phyloP scores from a whole-genome alignment of 257 asterid species.

The Solanum dulcamara region DNA sequence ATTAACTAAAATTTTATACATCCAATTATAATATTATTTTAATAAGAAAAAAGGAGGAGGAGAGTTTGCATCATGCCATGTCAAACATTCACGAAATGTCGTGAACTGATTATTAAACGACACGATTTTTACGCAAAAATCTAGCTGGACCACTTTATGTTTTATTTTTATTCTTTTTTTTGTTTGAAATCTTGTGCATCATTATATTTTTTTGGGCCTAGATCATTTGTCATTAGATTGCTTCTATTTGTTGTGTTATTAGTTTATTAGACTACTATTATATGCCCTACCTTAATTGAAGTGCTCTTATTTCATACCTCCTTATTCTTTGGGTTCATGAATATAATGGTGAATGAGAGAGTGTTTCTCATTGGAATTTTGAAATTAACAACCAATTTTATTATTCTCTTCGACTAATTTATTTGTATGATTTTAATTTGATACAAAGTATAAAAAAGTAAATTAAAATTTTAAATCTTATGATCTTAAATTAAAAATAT shows the following conservation, averaged over 20 bases:
- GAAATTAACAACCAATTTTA: neutral
- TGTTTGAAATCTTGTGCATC: neutral
- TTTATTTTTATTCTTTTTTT: neutral
- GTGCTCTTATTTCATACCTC: neutral
- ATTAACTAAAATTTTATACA: too few relatives aligned
- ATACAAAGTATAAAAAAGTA: neutral
- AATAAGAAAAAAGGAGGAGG: neutral
- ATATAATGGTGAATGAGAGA: neutral
- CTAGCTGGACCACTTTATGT: neutral
- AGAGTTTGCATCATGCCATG: neutral
- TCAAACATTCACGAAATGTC: neutral
- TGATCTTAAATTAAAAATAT: neutral
- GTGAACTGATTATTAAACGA: neutral
- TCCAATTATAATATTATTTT: neutral
- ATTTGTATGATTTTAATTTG: too few relatives aligned
- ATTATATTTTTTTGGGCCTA: neutral
- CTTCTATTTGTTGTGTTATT: neutral
- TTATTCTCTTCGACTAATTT: too few relatives aligned
- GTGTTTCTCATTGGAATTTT: neutral
- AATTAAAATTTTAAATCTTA: fast-evolving
- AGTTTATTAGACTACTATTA: neutral
- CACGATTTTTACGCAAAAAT: neutral
- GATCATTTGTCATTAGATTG: neutral
- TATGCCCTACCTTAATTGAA: neutral
- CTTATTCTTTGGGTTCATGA: neutral